Evolutionary conservation across 2,329 filamentous ascomycete species (phyloP).

Genomic region (Metarhizium brunneum): DNA sequence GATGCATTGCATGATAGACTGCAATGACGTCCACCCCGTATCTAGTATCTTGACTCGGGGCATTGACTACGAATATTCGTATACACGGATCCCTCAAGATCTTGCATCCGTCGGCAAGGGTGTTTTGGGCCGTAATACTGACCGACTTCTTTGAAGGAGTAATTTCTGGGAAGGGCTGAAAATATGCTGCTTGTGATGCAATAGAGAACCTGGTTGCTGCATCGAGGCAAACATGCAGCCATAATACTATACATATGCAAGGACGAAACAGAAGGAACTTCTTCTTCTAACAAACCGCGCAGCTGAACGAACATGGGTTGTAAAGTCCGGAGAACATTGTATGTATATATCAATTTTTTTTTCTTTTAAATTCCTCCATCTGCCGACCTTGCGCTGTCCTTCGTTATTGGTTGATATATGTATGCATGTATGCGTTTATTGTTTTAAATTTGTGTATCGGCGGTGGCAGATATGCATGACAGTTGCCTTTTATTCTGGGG

Average conservation of each 20-base stretch:
- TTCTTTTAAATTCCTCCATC: too few species aligned
- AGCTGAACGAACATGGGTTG: neutral
- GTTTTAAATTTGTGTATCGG: neutral
- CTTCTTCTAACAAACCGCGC: neutral
- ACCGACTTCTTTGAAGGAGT: neutral
- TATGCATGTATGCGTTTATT: neutral
- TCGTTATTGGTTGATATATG: too few species aligned
- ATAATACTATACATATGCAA: neutral
- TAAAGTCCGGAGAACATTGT: too few species aligned
- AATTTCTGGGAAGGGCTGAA: neutral
- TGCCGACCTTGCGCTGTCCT: too few species aligned
- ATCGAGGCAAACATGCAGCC: conserved; percentile 4
- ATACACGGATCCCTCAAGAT: neutral
- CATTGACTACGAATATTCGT: neutral
- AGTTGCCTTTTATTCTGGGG: neutral
- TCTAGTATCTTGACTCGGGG: too few species aligned
- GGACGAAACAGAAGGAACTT: neutral
- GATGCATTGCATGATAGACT: too few species aligned
- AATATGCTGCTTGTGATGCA: neutral
- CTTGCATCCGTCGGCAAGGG: neutral
- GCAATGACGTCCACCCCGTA: too few species aligned
- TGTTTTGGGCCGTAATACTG: neutral
- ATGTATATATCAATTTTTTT: too few species aligned
- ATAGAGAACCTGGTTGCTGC: neutral
- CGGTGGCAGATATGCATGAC: neutral